Conservation (phyloP, 305 asterid genomes). For the Fraxinus velutina region DNA sequence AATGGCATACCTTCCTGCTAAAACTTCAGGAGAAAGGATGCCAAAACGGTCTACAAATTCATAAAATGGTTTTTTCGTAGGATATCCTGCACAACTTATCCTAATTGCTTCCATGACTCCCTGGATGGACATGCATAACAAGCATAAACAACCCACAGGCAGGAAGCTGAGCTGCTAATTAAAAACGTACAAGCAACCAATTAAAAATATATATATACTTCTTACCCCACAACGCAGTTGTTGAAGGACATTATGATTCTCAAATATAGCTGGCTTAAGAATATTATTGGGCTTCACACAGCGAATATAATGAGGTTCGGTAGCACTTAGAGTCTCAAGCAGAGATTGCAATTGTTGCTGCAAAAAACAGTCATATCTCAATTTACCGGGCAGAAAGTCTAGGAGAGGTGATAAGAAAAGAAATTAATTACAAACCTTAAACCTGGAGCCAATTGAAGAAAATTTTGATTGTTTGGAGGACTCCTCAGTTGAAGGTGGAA, state of each 20-base stretch:
- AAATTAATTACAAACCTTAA: slow-evolving; percentile 55
- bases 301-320: slow-evolving; percentile 68
- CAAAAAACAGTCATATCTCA: slow-evolving; percentile 31
- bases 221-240: slow-evolving; percentile 99
- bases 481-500: slow-evolving; percentile 74
- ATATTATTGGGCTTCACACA: slow-evolving; percentile 93
- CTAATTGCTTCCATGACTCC: slow-evolving; percentile 63
- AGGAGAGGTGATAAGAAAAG: not conserved
- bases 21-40: slow-evolving; percentile 48
- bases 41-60: slow-evolving; percentile 57
- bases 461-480: slow-evolving; percentile 88
- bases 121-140: slow-evolving; percentile 26
- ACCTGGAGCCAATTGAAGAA: slow-evolving; percentile 93
- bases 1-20: slow-evolving; percentile 55
- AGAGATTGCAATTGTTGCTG: slow-evolving; percentile 79
- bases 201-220: not conserved
- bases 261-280: slow-evolving; percentile 94
- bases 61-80: slow-evolving; percentile 47
- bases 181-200: slow-evolving; percentile 11
- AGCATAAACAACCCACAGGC: slow-evolving; percentile 11
- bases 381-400: slow-evolving; percentile 14
- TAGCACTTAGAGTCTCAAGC: slow-evolving; percentile 57
- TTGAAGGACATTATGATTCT: slow-evolving; percentile 93
- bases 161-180: slow-evolving; percentile 14
- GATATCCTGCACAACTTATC: slow-evolving; percentile 59